phyloP scores from a whole-genome alignment of 306 rosid genomes.

The Chamaecrista fasciculata region DNA sequence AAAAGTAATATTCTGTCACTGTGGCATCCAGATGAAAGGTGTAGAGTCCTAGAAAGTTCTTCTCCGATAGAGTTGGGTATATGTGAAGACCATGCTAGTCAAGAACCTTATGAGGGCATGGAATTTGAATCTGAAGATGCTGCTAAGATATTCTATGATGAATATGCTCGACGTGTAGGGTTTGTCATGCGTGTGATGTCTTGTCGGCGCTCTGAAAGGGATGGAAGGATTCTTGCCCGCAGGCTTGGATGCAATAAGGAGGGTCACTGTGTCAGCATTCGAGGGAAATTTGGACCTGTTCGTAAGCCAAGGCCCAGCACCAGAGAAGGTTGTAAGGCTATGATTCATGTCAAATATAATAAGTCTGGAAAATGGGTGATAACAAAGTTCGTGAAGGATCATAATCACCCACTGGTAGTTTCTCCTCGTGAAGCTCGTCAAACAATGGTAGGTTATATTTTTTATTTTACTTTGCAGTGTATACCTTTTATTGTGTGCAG shows the following conservation, averaged over 20 bases:
- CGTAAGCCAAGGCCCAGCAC: constrained; percentile 86
- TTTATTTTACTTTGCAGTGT: background rate
- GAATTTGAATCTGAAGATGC: constrained; percentile 94
- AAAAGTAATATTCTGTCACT: constrained; percentile 39
- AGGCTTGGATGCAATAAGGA: constrained; percentile 95
- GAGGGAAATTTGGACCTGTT: constrained; percentile 71
- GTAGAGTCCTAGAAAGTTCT: constrained; percentile 47
- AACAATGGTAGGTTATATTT: constrained; percentile 66
- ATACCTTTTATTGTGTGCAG: background rate
- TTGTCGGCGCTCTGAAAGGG: constrained; percentile 93
- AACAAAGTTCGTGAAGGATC: constrained; percentile 88
- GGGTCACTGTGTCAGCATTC: constrained; percentile 77
- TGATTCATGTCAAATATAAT: constrained; percentile 88
- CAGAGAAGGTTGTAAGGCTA: constrained; percentile 96
- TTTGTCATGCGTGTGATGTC: constrained; percentile 99
- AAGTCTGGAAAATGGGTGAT: constrained; percentile 91
- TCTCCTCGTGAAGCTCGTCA: constrained; percentile 97
- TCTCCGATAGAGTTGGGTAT: constrained; percentile 36
- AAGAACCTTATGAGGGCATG: constrained; percentile 85
- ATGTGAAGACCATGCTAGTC: constrained; percentile 46
- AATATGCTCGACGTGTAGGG: constrained; percentile 76
- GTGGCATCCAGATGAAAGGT: constrained; percentile 62
- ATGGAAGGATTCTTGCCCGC: constrained; percentile 94
- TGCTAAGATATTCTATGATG: constrained; percentile 91
- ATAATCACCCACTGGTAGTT: constrained; percentile 81